phyloP scores from a whole-genome alignment of 345 rosid species.

The Draba incana region DNA sequence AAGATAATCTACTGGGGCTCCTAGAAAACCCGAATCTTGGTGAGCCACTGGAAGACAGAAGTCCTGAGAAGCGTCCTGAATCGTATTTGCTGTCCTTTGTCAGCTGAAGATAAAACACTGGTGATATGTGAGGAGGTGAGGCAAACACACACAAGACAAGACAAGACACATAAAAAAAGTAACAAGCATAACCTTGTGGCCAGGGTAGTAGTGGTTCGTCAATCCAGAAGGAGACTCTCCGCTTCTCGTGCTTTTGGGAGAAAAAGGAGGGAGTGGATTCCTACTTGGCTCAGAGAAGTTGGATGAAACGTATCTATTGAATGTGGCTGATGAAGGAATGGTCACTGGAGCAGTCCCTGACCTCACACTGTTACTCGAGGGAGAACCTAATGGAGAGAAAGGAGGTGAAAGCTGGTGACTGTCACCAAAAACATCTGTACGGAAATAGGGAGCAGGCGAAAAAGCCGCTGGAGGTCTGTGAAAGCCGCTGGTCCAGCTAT shows the following conservation, averaged over 20 bases:
- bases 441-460: constrained; percentile 61
- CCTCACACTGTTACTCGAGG: constrained; percentile 54
- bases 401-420: constrained; percentile 89
- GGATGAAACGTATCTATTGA: constrained; percentile 62
- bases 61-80: constrained; percentile 83
- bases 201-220: constrained; percentile 57
- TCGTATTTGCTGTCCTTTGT: constrained; percentile 73
- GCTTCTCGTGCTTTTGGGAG: constrained; percentile 71
- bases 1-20: constrained; percentile 86
- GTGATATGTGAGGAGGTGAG: constrained; percentile 24
- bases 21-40: constrained; percentile 79
- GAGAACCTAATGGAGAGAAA: constrained; percentile 74
- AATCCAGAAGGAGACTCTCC: constrained; percentile 68
- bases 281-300: constrained; percentile 80
- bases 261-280: constrained; percentile 81
- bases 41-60: constrained; percentile 84
- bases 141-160: not conserved
- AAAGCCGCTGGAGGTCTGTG: constrained; percentile 48
- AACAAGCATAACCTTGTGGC: constrained; percentile 56
- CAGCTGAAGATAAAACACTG: constrained; percentile 45
- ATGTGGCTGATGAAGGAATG: constrained; percentile 61
- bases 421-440: constrained; percentile 50
- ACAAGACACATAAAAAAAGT: not conserved
- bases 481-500: constrained; percentile 95
- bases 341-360: constrained; percentile 85